phyloP scores from a whole-genome alignment of 2,329 filamentous ascomycete species.

The Neoarthrinium moseri region DNA sequence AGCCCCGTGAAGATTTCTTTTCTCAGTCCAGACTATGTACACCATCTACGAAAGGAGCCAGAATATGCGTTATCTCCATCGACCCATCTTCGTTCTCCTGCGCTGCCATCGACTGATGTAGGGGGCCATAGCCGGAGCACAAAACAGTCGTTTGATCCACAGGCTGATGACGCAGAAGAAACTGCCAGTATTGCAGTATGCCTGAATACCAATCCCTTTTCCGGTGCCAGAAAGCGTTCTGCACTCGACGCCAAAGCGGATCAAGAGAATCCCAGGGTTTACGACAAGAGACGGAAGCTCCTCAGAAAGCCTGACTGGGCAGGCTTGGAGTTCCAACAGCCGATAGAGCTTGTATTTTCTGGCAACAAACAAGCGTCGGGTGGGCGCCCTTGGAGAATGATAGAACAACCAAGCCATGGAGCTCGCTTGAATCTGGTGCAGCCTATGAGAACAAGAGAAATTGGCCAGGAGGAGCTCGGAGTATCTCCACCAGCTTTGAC shows the following conservation, averaged over 20 bases:
- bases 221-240: constrained; percentile 9
- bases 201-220: neutral
- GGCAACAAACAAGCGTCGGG: constrained; percentile 16
- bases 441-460: no score
- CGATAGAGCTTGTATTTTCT: constrained; percentile 27
- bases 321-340: constrained; percentile 30
- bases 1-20: constrained; percentile 32
- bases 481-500: no score
- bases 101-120: no score
- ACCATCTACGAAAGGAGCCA: constrained; percentile 4
- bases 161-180: no score
- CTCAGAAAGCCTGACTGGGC: constrained; percentile 33
- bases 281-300: constrained; percentile 26
- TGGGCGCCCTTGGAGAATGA: constrained; percentile 21
- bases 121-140: neutral
- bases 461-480: no score
- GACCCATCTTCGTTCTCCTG: no score
- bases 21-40: constrained; percentile 11
- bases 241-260: neutral
- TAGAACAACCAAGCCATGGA: constrained; percentile 10
- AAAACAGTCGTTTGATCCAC: no score
- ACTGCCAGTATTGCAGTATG: neutral
- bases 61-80: no score
- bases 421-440: no score
- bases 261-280: constrained; percentile 3